These are phyloP conservation scores for Gracilaria gracilis DNA, from an alignment of 23 red algal species.

Conservation along the genomic window DNA sequence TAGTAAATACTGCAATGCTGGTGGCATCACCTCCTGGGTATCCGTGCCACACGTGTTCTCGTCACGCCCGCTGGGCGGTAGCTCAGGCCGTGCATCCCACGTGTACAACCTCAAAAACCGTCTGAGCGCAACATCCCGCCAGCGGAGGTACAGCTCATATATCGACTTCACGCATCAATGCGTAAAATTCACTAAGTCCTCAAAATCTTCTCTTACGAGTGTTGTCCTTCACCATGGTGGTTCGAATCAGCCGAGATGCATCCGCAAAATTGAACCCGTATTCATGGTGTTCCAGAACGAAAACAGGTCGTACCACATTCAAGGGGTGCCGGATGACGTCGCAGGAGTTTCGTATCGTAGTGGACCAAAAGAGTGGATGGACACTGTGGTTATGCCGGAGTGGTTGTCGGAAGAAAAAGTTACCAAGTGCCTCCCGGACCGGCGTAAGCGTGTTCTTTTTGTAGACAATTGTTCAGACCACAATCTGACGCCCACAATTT, in stretches of 20 bases:
- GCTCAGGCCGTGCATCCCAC: too few relatives aligned
- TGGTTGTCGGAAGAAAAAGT: neutral
- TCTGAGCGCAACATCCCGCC: neutral
- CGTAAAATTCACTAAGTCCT: too few relatives aligned
- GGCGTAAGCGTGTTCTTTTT: too few relatives aligned
- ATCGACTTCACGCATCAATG: too few relatives aligned
- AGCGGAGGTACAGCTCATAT: too few relatives aligned
- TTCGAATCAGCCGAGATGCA: neutral
- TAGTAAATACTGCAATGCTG: too few relatives aligned
- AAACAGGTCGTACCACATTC: conserved; percentile 12
- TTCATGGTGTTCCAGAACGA: too few relatives aligned
- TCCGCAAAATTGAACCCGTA: neutral
- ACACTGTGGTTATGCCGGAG: conserved; percentile 22
- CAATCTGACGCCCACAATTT: neutral
- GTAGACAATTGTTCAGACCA: conserved; percentile 4
- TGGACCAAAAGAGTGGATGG: neutral
- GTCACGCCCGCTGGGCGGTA: too few relatives aligned
- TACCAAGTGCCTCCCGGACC: neutral
- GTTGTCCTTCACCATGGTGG: conserved; percentile 27
- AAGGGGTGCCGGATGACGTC: conserved; percentile 1
- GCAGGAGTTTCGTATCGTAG: neutral
- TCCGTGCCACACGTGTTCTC: too few relatives aligned
- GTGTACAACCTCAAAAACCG: too few relatives aligned
- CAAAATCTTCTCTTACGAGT: too few relatives aligned
- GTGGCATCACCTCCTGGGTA: too few relatives aligned